Conservation (phyloP, 306 rosid genomes). For the Fragaria nilgerrensis region DNA sequence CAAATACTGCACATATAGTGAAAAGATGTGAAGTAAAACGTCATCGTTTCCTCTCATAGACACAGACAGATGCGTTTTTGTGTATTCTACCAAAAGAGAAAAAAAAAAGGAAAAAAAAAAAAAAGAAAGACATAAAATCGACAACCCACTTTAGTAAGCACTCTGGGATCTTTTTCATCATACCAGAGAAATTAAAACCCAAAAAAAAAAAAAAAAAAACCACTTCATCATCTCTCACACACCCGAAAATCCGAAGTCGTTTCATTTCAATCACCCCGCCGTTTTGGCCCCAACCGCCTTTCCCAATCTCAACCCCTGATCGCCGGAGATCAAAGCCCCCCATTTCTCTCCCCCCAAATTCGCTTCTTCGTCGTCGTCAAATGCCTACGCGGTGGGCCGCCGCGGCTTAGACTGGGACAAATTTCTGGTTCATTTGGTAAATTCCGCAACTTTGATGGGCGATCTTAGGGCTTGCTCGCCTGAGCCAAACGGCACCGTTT, state of each 20-base stretch:
- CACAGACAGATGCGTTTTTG: not conserved
- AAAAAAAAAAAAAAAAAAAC: not conserved
- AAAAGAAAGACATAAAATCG: constrained; percentile 4
- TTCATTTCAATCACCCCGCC: constrained; percentile 22
- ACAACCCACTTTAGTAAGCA: constrained; percentile 13
- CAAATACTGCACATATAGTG: too few relatives aligned
- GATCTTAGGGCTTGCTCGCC: constrained; percentile 42
- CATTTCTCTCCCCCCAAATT: not conserved
- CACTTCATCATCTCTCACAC: constrained; percentile 12
- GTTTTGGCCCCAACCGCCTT: constrained; percentile 14
- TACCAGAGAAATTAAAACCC: too few relatives aligned
- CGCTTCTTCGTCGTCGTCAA: not conserved
- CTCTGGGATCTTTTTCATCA: constrained; percentile 18
- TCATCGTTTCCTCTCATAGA: not conserved
- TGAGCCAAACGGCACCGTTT: constrained; percentile 33
- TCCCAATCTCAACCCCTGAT: not conserved
- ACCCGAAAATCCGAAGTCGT: constrained; percentile 19
- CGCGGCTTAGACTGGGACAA: constrained; percentile 3
- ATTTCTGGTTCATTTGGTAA: not conserved
- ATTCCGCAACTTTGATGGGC: constrained; percentile 39
- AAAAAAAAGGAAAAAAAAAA: not conserved
- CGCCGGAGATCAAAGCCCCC: constrained; percentile 18
- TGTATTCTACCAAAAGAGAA: not conserved
- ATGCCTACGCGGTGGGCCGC: constrained; percentile 21
- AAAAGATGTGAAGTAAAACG: not conserved